Evolutionary conservation across 345 rosid species (phyloP).

Genomic region (Draba incana): DNA sequence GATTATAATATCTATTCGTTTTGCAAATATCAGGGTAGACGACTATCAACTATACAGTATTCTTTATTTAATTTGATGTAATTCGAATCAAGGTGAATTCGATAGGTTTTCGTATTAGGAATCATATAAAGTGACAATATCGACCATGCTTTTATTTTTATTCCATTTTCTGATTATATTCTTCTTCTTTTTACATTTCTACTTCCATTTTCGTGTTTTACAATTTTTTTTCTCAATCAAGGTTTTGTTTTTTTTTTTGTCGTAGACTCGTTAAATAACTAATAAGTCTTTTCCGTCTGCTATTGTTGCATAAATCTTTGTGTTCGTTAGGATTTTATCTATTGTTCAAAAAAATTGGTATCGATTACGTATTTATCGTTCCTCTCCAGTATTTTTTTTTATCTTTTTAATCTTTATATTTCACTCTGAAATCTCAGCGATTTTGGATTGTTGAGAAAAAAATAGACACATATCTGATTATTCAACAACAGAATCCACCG

Average conservation of each 20-base stretch:
- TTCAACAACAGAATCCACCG: conserved; percentile 39
- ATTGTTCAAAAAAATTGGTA: neutral
- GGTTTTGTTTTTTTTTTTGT: neutral
- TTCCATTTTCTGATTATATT: conserved; percentile 34
- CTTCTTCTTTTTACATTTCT: neutral
- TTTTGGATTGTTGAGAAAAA: neutral
- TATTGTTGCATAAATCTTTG: conserved; percentile 32
- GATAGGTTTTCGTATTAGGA: conserved; percentile 14
- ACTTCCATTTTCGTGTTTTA: neutral
- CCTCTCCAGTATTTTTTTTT: neutral
- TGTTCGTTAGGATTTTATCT: conserved; percentile 30
- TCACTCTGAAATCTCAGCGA: conserved; percentile 5
- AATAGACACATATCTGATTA: conserved; percentile 1
- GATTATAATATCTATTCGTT: too few relatives aligned
- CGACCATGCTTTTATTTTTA: conserved; percentile 15
- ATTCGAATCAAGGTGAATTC: neutral
- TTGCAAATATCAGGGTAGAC: too few relatives aligned
- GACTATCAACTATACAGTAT: too few relatives aligned
- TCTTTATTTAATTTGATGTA: too few relatives aligned
- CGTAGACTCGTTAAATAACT: conserved; percentile 34
- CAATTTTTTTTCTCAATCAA: neutral
- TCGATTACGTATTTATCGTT: neutral
- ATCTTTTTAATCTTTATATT: neutral
- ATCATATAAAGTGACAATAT: conserved; percentile 28
- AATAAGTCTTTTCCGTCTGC: conserved; percentile 16